A percentile compares a stretch with the other conserved stretches of the same genome.
phyloP scores from a whole-genome alignment of 23 red algal genomes.

The Cyanidiococcus yangmingshanensis region DNA sequence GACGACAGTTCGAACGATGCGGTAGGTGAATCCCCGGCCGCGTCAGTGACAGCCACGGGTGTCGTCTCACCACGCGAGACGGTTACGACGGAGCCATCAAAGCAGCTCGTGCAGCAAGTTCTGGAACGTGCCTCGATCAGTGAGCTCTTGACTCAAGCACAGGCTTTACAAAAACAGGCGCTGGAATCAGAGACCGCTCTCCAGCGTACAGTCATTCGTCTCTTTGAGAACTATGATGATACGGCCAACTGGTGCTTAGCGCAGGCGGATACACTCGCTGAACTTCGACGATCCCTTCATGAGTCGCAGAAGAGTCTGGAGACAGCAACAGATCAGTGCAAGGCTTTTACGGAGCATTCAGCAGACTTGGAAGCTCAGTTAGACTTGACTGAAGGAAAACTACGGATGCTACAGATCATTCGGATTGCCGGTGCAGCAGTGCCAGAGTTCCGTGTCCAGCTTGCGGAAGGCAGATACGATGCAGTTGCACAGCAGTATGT shows the following conservation, averaged over 20 bases:
- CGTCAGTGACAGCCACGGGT: no score
- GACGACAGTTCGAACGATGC: no score
- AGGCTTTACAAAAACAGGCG: not conserved
- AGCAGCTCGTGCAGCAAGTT: conserved; percentile 1
- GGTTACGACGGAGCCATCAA: not conserved
- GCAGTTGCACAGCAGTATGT: not conserved
- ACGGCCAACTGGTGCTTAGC: not conserved
- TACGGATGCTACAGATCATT: not conserved
- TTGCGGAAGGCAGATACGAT: not conserved
- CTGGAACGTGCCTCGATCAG: not conserved
- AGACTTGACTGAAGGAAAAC: not conserved
- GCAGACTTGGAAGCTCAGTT: not conserved
- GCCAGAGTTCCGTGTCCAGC: not conserved
- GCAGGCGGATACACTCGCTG: not conserved
- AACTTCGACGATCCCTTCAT: not conserved
- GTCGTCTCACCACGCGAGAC: no score
- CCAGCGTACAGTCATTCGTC: not conserved
- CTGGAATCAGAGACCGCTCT: not conserved
- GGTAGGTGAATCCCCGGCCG: no score
- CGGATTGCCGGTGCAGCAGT: not conserved
- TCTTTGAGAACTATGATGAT: conserved; percentile 8
- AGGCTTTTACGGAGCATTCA: not conserved
- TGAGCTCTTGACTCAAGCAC: not conserved
- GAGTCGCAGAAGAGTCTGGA: not conserved
- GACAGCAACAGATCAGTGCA: not conserved